Conservation (phyloP, 2,329 filamentous ascomycete genomes). For the Mycosphaerelloides madeirae region DNA sequence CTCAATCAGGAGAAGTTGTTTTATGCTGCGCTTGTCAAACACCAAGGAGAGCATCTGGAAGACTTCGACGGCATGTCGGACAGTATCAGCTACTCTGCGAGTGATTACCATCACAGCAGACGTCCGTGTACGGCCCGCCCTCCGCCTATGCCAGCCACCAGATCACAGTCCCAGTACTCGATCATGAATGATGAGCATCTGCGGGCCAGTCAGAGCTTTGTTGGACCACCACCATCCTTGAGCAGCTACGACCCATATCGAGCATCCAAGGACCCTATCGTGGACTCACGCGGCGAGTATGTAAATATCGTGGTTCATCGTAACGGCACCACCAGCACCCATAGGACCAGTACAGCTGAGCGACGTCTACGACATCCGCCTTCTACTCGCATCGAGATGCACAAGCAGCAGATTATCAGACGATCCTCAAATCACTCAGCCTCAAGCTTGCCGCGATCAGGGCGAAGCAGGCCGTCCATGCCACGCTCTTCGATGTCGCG, state of each 20-base stretch:
- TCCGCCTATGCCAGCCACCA: conserved; percentile 37
- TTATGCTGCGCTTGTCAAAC: conserved; percentile 77
- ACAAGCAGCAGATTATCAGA: conserved; percentile 27
- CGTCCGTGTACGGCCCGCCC: conserved; percentile 33
- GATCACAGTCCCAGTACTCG: conserved; percentile 53
- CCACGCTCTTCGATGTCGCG: conserved; percentile 33
- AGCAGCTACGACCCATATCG: conserved; percentile 82
- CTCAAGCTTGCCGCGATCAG: conserved; percentile 31
- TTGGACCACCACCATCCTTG: conserved; percentile 47
- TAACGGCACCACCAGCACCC: conserved; percentile 33
- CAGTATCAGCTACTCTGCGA: conserved; percentile 71
- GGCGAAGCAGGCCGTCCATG: conserved; percentile 30
- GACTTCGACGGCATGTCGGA: conserved; percentile 70
- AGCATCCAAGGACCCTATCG: conserved; percentile 56
- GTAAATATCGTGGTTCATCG: conserved; percentile 67
- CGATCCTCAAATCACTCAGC: conserved; percentile 28
- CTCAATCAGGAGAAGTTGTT: conserved; percentile 88
- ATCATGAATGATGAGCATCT: conserved; percentile 53
- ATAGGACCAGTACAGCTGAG: conserved; percentile 29
- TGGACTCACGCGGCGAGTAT: conserved; percentile 51
- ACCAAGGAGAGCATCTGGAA: conserved; percentile 78
- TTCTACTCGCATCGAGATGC: conserved; percentile 38
- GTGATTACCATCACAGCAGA: conserved; percentile 78
- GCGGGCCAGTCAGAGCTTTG: conserved; percentile 44
- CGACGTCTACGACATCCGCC: conserved; percentile 39